Evolutionary conservation across 2,329 filamentous ascomycete species (phyloP), one percentile per base, ranked within the genome.

Genomic region (Emmonsia crescens): DNA sequence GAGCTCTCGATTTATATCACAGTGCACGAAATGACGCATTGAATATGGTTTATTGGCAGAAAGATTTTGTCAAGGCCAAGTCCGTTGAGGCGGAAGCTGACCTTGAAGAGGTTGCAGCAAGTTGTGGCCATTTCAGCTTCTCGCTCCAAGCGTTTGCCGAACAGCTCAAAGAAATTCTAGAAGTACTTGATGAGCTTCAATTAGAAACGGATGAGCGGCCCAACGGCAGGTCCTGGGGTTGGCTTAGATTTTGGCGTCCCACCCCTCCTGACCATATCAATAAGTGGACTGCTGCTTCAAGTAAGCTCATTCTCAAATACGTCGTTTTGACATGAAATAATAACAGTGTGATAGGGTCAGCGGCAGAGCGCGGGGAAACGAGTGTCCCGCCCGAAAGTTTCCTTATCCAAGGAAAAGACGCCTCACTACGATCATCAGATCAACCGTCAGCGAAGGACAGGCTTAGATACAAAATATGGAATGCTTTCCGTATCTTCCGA

Each of bases 91-190:
- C 93, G 9, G 88, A 95, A 70, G 94, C 93, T 2, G 94, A 97
- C 73, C 91, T 96, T 62, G 94, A 99, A 73, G 94, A 99, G 74
- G 92, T 97, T 12, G 92, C 93, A 48, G 93, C 94, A n/a, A 95
- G 92, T 61, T 99, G 94, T 70, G 93, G 94, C 0, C 92, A 97
- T 74, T 99, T 97, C 71, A 93, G 89, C 71, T 96, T 94, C 72
- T 95, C 89, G 51, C 79, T 99, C 31, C 84, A 94, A 65, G 89
- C 94, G 67, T 93, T 97, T 70, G 92, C 91, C 0, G 89, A 96
- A 71, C 91, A 96, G 70, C 89, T 96, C 77, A 85, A 89, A 66
- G 83, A 83, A 14, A 94, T 96, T 68, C 75, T 99, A 52, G 85
- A 90, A 59, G 86, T 94, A 0, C 77, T 99, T 4, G 91, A 96